Evolutionary conservation across 805 yeast genomes (phyloP).

Genomic region (Candida schatavii): DNA sequence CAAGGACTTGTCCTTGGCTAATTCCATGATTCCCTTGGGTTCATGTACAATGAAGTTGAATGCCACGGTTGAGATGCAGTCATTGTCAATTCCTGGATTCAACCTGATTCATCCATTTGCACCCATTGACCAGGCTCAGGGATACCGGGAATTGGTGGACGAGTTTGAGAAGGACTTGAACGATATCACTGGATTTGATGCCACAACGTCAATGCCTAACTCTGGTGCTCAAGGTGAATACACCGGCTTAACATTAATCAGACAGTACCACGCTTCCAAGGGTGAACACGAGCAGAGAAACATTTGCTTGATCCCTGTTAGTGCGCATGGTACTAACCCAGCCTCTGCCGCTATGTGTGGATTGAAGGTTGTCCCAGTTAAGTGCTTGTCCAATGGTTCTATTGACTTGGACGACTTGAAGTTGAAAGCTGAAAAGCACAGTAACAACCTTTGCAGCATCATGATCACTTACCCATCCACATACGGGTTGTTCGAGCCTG

Average conservation of each 20-base stretch:
- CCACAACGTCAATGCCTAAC: constrained; percentile 91
- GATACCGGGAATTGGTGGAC: constrained; percentile 70
- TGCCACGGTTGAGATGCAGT: constrained; percentile 92
- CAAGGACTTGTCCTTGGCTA: constrained; percentile 89
- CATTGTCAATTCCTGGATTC: constrained; percentile 94
- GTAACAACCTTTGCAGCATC: constrained; percentile 74
- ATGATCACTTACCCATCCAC: constrained; percentile 99
- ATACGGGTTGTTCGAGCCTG: constrained; percentile 93
- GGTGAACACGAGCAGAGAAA: constrained; percentile 71
- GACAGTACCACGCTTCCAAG: constrained; percentile 64
- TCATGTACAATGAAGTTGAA: constrained; percentile 98
- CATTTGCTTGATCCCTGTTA: constrained; percentile 90
- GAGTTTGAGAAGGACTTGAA: constrained; percentile 84
- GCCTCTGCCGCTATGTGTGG: constrained; percentile 99
- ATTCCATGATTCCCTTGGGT: constrained; percentile 96
- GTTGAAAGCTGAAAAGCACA: constrained; percentile 67
- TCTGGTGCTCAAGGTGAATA: constrained; percentile 99
- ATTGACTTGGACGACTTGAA: constrained; percentile 76
- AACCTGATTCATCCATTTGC: constrained; percentile 88
- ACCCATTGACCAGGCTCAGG: constrained; percentile 84
- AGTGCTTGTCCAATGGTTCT: constrained; percentile 82
- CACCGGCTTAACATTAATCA: constrained; percentile 86
- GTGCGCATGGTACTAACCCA: constrained; percentile 98
- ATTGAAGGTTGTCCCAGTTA: constrained; percentile 86
- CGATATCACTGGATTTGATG: constrained; percentile 90